Percentiles rank a stretch among this genome's conserved stretches.
Evolutionary conservation across 1,284 basidiomycete species (phyloP).

Genomic region (Cryptococcus sp.): DNA sequence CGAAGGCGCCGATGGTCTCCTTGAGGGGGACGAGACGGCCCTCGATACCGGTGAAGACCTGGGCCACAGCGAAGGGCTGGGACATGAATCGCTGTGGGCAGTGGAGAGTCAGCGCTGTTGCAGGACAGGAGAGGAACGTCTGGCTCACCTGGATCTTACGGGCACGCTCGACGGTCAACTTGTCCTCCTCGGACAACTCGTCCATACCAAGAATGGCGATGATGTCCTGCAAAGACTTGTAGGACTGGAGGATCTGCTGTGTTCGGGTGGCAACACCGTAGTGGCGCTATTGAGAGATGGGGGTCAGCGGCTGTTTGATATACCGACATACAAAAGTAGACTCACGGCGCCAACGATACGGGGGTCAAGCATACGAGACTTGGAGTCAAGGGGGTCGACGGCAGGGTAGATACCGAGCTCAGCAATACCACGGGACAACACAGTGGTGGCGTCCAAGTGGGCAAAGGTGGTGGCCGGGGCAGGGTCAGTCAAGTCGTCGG

Average conservation of each 20-base stretch:
- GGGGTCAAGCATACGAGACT: conserved; percentile 99
- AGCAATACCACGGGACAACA: conserved; percentile 97
- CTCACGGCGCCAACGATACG: conserved; percentile 72
- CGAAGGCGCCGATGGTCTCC: conserved; percentile 90
- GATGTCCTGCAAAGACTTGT: conserved; percentile 93
- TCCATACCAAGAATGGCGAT: conserved; percentile 86
- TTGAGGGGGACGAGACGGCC: conserved; percentile 91
- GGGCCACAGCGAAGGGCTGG: conserved; percentile 98
- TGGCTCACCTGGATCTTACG: conserved; percentile 55
- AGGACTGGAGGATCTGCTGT: conserved; percentile 98
- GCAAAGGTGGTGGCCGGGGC: conserved; percentile 99
- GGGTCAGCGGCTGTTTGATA: conserved; percentile 26
- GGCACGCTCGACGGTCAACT: conserved; percentile 80
- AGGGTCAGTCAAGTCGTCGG: conserved; percentile 99
- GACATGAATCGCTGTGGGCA: conserved; percentile 95
- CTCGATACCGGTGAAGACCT: conserved; percentile 99
- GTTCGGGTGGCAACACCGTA: conserved; percentile 92
- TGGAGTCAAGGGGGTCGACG: conserved; percentile 98
- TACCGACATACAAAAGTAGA: conserved; percentile 52
- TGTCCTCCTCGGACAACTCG: conserved; percentile 99
- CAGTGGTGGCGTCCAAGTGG: conserved; percentile 99
- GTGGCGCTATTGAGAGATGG: conserved; percentile 61
- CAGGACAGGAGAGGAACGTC: neutral
- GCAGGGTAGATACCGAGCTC: conserved; percentile 99
- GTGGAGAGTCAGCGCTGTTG: conserved; percentile 30